A percentile compares a stretch with the other conserved stretches of the same genome.
phyloP scores from a whole-genome alignment of 345 rosid genomes.

The Euphorbia tirucalli region DNA sequence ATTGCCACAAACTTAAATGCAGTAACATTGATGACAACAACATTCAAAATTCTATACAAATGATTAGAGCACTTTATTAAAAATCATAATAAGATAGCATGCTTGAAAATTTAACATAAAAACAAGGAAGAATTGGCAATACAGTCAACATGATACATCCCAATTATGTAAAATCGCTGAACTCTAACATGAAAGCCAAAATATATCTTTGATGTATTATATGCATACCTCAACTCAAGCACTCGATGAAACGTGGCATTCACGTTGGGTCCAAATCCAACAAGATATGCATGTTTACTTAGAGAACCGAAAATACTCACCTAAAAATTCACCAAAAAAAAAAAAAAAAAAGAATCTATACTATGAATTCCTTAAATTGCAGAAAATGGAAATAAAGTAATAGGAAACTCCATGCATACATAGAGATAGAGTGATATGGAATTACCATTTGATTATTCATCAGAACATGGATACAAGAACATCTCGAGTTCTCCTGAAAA shows the following conservation, averaged over 20 bases:
- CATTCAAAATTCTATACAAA: neutral
- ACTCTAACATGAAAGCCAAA: slow-evolving; percentile 4
- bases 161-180: neutral
- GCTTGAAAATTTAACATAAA: neutral
- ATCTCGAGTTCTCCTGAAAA: slow-evolving; percentile 25
- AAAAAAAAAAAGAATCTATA: slow-evolving; percentile 14
- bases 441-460: slow-evolving; percentile 52
- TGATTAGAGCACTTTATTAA: too few relatives aligned
- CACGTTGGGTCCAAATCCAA: slow-evolving; percentile 67
- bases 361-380: slow-evolving; percentile 20
- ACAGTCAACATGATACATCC: neutral
- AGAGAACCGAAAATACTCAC: slow-evolving; percentile 58
- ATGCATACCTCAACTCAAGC: slow-evolving; percentile 55
- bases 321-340: slow-evolving; percentile 48
- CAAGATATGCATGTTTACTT: slow-evolving; percentile 50
- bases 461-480: slow-evolving; percentile 49
- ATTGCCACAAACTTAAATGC: neutral
- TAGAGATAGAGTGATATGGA: slow-evolving; percentile 10
- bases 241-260: slow-evolving; percentile 72
- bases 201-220: slow-evolving; percentile 9
- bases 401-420: neutral
- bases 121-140: neutral
- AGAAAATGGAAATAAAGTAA: slow-evolving; percentile 6
- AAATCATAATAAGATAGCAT: too few relatives aligned
- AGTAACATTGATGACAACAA: neutral